phyloP scores from a whole-genome alignment of 148 eudicot species.

The Vaccinium corymbosum region DNA sequence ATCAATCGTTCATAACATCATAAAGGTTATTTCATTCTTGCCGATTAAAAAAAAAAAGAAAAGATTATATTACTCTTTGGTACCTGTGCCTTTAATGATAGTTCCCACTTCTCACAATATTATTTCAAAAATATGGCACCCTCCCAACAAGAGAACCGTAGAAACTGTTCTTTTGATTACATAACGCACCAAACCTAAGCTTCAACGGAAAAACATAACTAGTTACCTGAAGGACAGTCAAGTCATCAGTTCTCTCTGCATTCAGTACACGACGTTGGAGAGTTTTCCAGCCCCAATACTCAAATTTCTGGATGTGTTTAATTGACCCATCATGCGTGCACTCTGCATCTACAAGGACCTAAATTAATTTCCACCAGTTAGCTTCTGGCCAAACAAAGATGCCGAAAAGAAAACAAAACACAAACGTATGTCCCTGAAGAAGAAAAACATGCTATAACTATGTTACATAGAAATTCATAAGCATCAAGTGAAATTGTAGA shows the following conservation, averaged over 20 bases:
- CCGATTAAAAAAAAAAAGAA: no score
- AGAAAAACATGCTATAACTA: neutral
- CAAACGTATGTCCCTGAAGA: neutral
- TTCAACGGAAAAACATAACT: neutral
- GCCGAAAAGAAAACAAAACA: neutral
- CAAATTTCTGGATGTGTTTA: slow-evolving; percentile 89
- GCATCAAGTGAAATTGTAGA: neutral
- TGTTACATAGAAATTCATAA: neutral
- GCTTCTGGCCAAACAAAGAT: slow-evolving; percentile 14
- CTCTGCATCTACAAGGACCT: slow-evolving; percentile 99
- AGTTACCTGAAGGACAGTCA: slow-evolving; percentile 74
- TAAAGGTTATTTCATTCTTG: neutral
- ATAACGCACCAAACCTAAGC: neutral
- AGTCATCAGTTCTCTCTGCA: slow-evolving; percentile 81
- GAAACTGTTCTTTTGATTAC: neutral
- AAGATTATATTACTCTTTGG: neutral
- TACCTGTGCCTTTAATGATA: neutral
- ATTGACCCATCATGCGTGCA: slow-evolving; percentile 99
- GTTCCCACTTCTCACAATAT: neutral
- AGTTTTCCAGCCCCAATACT: slow-evolving; percentile 96
- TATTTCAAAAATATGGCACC: neutral
- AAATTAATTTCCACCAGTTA: slow-evolving; percentile 25
- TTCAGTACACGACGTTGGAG: slow-evolving; percentile 81
- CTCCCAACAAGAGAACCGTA: neutral
- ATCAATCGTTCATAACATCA: neutral